Conservation (phyloP, 331 rosid genomes). For the Rhamnella rubrinervis region DNA sequence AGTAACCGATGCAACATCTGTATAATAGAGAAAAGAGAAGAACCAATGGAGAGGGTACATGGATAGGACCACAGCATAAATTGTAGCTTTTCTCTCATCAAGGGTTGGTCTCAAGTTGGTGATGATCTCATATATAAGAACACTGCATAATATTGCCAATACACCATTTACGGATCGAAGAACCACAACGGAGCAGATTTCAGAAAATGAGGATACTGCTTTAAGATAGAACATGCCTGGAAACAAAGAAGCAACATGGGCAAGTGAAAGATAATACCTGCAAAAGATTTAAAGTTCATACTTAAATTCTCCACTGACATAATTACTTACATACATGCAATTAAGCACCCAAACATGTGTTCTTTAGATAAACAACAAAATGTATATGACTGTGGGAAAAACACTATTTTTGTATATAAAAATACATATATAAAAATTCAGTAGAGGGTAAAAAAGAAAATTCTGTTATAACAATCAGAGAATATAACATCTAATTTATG, state of each 20-base stretch:
- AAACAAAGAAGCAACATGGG: constrained; percentile 83
- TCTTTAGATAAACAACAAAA: neutral
- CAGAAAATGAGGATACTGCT: constrained; percentile 54
- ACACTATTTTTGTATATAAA: too few relatives aligned
- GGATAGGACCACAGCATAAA: constrained; percentile 62
- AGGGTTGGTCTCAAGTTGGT: constrained; percentile 71
- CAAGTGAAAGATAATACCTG: constrained; percentile 98
- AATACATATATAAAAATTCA: neutral
- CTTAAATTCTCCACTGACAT: constrained; percentile 30
- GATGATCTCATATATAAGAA: constrained; percentile 63
- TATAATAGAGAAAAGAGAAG: constrained; percentile 86
- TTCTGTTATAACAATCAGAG: neutral
- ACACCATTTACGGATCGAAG: constrained; percentile 74
- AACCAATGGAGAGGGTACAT: constrained; percentile 92
- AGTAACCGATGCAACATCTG: constrained; percentile 84
- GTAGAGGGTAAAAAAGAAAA: neutral
- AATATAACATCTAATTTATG: neutral
- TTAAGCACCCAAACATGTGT: neutral
- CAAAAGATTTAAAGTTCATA: constrained; percentile 36
- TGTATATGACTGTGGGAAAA: neutral
- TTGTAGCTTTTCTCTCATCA: constrained; percentile 56
- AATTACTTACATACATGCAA: constrained; percentile 8
- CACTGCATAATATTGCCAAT: constrained; percentile 65
- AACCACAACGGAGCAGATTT: constrained; percentile 54
- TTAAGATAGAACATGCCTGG: constrained; percentile 50